Base-by-base conservation (phyloP, 2,329 filamentous ascomycete genomes). In the Stagonosporopsis chrysanthemi region DNA sequence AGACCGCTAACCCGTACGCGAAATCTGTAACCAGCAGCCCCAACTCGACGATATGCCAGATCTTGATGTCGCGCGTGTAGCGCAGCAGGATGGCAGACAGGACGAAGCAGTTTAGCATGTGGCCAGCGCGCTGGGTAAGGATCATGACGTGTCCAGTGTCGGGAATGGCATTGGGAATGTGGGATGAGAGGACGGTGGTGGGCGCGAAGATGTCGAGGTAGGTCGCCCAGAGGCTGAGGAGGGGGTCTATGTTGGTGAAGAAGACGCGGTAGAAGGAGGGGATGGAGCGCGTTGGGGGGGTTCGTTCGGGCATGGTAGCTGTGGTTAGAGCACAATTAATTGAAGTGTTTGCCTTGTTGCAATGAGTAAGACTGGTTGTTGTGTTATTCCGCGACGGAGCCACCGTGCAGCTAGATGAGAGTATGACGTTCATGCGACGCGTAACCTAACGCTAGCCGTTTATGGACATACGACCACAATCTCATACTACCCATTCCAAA, bases 121-220 rank as follows among this genome's bases (percentile, higher is more conserved):
- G 60, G 26, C 68, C 69, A 38, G 64, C 69, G 7, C 68, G 65
- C 38, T 72, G 67, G 39, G 59, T 61, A 11, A 72, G 66, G 12
- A 72, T 63, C 66, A 71, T 67, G 44, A 46, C 42, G 41, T 70
- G 65, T 6, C 66, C 67, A 24, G 65, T 63, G 35, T 71, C 66
- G 3, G 60, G 61, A 0, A 40, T 49, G 4, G 63, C 58, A 11
- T 47, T 49, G 28, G 65, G 64, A 11, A 70, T 60, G 26, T 64
- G 61, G 9, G 66, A 64, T 5, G 54, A 62, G 1, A 70, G 62
- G 22, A 72, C 65, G 36, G 65, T 52, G 8, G 46, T 44, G 1
- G 64, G 65, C 15, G 57, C 44, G 55, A 70, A 69, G 45, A 70
- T 63, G 58, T 72, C 69, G 58, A 72, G 64, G 51, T 66, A 72